Conservation (phyloP, 345 rosid species). For the Jatropha curcas region DNA sequence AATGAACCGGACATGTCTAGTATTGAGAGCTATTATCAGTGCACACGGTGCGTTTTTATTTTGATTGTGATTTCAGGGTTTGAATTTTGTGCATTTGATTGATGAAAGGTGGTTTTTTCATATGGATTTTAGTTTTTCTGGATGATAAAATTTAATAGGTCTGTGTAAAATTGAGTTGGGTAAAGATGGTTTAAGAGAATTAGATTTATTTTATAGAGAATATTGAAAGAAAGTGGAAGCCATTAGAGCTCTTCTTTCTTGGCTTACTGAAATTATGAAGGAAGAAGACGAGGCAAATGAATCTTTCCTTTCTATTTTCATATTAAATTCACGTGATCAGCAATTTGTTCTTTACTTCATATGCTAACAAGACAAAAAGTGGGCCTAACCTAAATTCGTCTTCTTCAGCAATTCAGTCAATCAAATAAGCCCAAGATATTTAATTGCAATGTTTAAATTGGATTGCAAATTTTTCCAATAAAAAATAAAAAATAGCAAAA, state of each 20-base stretch:
- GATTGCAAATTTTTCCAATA: too few species aligned
- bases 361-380: too few species aligned
- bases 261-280: too few species aligned
- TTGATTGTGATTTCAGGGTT: slow-evolving; percentile 6
- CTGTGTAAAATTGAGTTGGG: slow-evolving; percentile 8
- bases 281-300: slow-evolving; percentile 8
- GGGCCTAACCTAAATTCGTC: too few species aligned
- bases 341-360: too few species aligned
- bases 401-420: too few species aligned
- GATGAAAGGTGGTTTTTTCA: neutral
- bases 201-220: slow-evolving; percentile 26
- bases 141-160: neutral
- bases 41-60: neutral
- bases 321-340: too few species aligned
- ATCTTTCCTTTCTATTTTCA: too few species aligned
- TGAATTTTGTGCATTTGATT: slow-evolving; percentile 39
- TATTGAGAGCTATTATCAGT: slow-evolving; percentile 10
- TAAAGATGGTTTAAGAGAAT: slow-evolving; percentile 12
- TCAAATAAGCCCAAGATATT: too few species aligned
- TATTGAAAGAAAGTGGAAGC: slow-evolving; percentile 31
- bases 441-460: too few species aligned
- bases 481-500: too few species aligned
- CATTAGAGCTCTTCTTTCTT: slow-evolving; percentile 15
- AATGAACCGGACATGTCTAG: too few species aligned
- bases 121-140: slow-evolving; percentile 2